Evolutionary conservation across 768 basidiomycete species (phyloP).

Genomic region (Hygrocybe coccinea): DNA sequence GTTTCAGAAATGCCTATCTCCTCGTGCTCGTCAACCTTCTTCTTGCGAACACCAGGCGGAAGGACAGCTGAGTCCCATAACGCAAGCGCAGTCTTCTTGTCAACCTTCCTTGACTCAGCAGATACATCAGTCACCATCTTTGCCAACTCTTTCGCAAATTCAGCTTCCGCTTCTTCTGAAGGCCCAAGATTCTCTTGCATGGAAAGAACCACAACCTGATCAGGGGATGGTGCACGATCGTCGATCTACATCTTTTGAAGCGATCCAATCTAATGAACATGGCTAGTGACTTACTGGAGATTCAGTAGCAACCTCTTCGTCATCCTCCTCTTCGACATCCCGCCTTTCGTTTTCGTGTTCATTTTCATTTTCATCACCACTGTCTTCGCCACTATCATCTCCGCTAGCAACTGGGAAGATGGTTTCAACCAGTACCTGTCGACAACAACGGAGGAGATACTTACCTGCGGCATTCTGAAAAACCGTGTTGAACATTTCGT

Average conservation of each 20-base stretch:
- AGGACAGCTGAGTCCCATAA: constrained; percentile 88
- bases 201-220: constrained; percentile 69
- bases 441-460: constrained; percentile 16
- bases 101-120: constrained; percentile 75
- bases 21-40: constrained; percentile 55
- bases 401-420: constrained; percentile 20
- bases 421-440: constrained; percentile 9
- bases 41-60: constrained; percentile 61
- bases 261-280: not conserved
- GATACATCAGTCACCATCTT: constrained; percentile 91
- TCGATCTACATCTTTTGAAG: constrained; percentile 38
- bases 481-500: constrained; percentile 76
- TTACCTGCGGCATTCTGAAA: constrained; percentile 56
- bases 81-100: constrained; percentile 80
- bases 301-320: constrained; percentile 59
- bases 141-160: constrained; percentile 92
- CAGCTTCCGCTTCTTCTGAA: constrained; percentile 84
- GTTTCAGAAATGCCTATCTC: constrained; percentile 38
- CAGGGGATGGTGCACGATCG: constrained; percentile 77
- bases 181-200: constrained; percentile 73
- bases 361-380: constrained; percentile 67
- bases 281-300: constrained; percentile 46
- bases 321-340: constrained; percentile 51
- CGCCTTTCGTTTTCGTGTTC: constrained; percentile 53
- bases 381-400: constrained; percentile 61